Base-by-base conservation (phyloP, 164 flowering plant genomes). In the Santalum album region DNA sequence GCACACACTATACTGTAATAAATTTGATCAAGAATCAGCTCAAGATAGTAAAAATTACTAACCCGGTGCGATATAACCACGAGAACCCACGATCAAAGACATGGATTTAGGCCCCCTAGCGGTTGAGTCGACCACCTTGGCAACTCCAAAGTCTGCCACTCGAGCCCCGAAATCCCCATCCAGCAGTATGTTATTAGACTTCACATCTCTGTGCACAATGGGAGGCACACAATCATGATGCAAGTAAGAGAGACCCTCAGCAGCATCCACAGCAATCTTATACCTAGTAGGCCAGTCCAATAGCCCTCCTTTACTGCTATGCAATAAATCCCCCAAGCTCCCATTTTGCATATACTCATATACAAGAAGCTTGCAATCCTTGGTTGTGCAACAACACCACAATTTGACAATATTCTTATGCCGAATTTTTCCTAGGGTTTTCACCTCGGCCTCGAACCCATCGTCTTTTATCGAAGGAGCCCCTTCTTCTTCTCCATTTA, bases 11-110 rank as follows among this genome's bases (percentile, higher is more conserved):
- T 38, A 38, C 16, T 38, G 16, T 9, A 3, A 11, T 3, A 38
- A 38, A 38, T 38, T 3, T 9, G 42, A 15, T 4, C 42, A 11
- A 38, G 14, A 38, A 9, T 38, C 3, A 11, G 42, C 16, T 38
- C 42, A 38, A 15, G 12, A 11, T 15, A 16, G 16, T 3, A 29
- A 29, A 29, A 3, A 29, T 29, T 9, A 14, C 82, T 45, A 61
- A 84, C 91, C 91, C 67, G 92, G 92, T 12, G 92, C 92, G 56
- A 84, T 82, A 66, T 84, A 84, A 40, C 92, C 92, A 62, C 88
- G 77, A n/a, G 92, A 84, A 12, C 92, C 92, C 0, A 86, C 88
- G 27, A 84, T 82, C 6, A 71, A 76, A 15, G 92, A 82, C 92
- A 84, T 84, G 32, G 88, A 76, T 51, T 79, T 69, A 18, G 61